phyloP scores from a whole-genome alignment of 1,139 yeast species.

The Geotrichum fermentans region DNA sequence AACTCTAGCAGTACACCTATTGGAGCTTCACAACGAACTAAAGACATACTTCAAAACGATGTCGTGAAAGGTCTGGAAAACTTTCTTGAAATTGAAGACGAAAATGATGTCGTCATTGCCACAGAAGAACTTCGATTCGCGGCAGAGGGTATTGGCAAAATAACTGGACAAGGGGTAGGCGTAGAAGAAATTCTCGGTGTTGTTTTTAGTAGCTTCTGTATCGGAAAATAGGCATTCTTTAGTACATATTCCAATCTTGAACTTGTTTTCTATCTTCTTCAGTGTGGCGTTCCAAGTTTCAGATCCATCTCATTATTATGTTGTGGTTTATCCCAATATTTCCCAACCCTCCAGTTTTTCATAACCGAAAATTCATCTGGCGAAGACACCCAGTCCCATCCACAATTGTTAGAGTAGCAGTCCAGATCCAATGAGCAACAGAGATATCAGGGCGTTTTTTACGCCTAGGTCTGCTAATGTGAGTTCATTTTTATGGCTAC shows the following conservation, averaged over 20 bases:
- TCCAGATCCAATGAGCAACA: constrained; percentile 13
- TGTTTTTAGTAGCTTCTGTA: constrained; percentile 86
- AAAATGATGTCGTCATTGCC: constrained; percentile 74
- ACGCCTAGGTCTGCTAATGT: constrained; percentile 15
- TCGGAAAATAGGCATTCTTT: constrained; percentile 59
- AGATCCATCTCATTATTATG: background rate
- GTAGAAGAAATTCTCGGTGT: constrained; percentile 88
- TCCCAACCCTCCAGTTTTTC: too few relatives aligned
- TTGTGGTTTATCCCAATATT: too few relatives aligned
- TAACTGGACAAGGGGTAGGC: constrained; percentile 85
- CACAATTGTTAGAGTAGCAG: too few relatives aligned
- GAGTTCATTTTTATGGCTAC: too few relatives aligned
- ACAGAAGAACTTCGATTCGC: constrained; percentile 71
- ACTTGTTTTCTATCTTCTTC: background rate
- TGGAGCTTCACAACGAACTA: constrained; percentile 66
- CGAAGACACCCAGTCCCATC: too few relatives aligned
- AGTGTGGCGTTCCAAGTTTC: too few relatives aligned
- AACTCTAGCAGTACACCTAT: constrained; percentile 31
- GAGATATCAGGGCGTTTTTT: constrained; percentile 16
- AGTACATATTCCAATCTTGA: background rate
- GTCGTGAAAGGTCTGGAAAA: constrained; percentile 67
- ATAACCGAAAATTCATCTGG: too few relatives aligned
- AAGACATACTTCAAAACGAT: constrained; percentile 66
- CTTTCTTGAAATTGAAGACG: constrained; percentile 47
- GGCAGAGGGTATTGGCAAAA: constrained; percentile 82